Evolutionary conservation across 2,329 filamentous ascomycete genomes (phyloP).

Genomic region (Venturia asperata): DNA sequence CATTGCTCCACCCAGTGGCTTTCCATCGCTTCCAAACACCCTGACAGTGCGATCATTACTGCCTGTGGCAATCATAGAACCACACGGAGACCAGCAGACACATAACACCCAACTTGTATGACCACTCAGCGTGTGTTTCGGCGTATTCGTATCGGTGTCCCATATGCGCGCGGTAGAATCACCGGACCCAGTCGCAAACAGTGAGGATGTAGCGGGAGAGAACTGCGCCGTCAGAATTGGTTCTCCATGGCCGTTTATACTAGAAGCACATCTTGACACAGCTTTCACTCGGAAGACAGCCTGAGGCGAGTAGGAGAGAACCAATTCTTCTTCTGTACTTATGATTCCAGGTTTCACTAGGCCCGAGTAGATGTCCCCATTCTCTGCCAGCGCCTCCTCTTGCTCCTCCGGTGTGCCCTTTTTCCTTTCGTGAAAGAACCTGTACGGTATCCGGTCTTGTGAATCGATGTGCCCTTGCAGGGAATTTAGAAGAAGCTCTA

Average conservation of each 20-base stretch:
- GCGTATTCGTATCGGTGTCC: conserved; percentile 91
- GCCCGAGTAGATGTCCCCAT: conserved; percentile 38
- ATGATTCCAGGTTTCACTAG: conserved; percentile 37
- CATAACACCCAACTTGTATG: conserved; percentile 87
- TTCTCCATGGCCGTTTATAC: conserved; percentile 85
- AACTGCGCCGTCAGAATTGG: conserved; percentile 83
- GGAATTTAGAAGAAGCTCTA: conserved; percentile 80
- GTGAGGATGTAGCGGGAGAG: conserved; percentile 67
- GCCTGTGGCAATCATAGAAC: conserved; percentile 72
- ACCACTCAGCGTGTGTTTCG: conserved; percentile 74
- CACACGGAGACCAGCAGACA: conserved; percentile 82
- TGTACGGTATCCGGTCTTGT: conserved; percentile 57
- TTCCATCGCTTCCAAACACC: conserved; percentile 80
- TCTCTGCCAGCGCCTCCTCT: conserved; percentile 35
- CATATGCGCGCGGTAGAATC: conserved; percentile 82
- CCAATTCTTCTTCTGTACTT: conserved; percentile 53
- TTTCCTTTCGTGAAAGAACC: conserved; percentile 52
- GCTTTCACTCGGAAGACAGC: conserved; percentile 90
- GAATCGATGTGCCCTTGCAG: conserved; percentile 60
- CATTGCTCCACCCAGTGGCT: conserved; percentile 61
- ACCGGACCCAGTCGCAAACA: conserved; percentile 80
- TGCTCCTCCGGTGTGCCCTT: conserved; percentile 30
- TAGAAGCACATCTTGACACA: conserved; percentile 81
- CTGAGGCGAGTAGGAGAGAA: conserved; percentile 67
- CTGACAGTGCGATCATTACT: conserved; percentile 91